Base-by-base conservation (phyloP, 768 basidiomycete species). In the Amanita rubescens region DNA sequence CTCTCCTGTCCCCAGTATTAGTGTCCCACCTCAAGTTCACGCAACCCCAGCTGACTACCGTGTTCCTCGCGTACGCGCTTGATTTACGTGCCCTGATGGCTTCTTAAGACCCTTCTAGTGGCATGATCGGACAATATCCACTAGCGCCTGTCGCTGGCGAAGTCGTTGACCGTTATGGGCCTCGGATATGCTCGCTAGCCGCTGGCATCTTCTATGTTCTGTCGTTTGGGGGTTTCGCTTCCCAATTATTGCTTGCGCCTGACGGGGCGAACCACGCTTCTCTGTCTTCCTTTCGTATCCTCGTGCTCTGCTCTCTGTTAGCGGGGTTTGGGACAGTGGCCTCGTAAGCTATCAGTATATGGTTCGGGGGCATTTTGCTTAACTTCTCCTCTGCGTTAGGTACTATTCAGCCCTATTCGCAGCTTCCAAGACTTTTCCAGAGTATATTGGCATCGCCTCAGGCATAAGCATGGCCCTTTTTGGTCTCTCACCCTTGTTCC, bases 101-200 rank as follows among this genome's bases (percentile, higher is more conserved):
- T 46, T 56, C 14, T 54, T 38, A 58, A 53, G 27, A 49, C 43
- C 11, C 24, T 51, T 35, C 33, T 49, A 91, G 90, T n/a, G 90
- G 85, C 2, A 82, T 92, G 77, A 77, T 82, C 57, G 85, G 87
- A 4, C 88, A 91, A 69, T 91, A 92, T 65, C 87, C 87, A 2
- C 74, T 88, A 54, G 79, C 85, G 17, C 81, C 82, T 1, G 14
- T 88, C 1, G 80, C 84, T 38, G 90, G 90, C 43, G 83, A 80
- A 57, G 63, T 84, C 2, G 72, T 87, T 38, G 90, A 92, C 67
- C 60, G 61, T 35, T 75, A 80, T 60, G 90, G 90, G 0, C 81
- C 89, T 33, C 77, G 84, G 64, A 63, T 73, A 3, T 86, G 82
- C 64, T 90, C 90, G 15, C 67, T 87, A 39, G 60, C 79, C 14